Base-by-base conservation (phyloP, 2,329 filamentous ascomycete genomes). In the Onygenales sp. region DNA sequence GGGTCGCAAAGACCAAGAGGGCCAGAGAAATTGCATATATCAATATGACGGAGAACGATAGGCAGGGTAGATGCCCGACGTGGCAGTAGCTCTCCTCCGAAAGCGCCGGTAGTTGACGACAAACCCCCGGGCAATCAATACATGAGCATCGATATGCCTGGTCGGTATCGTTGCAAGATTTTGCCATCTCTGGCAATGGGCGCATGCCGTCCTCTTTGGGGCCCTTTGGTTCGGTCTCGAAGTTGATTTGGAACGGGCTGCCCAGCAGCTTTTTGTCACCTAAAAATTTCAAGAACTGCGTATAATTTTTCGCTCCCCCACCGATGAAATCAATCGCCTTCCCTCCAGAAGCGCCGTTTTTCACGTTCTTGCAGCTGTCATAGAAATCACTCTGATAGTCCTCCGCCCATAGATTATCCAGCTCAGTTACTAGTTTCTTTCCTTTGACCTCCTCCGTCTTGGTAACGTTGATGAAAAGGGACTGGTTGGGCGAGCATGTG, bases 161-260 rank as follows among this genome's bases (percentile, higher is more conserved):
- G 61, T 97, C 89, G 39, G 87, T 82, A 60, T 92, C 90, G 67
- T 96, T 95, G 77, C 93, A 98, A 53, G 85, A 84, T 70, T 93
- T 92, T 0, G 90, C 81, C 51, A 75, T 81, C 72, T 90, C 86
- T 36, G 86, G 73, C 59, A 85, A 75, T 0, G 89, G 76, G 8
- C 78, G 67, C 86, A 97, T 94, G n/a, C 74, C 77, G 0, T 82
- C 78, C 48, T 88, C 82, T 9, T 77, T 69, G 58, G 84, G 82
- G 7, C 79, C 69, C 69, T 74, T 55, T 69, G 81, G 59, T 71
- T 74, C 8, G 82, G 92, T 72, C 46, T 63, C 60, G 63, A 93
- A 98, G 75, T 98, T 94, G 74, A 98, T 96, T 74, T 98, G 93
- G 70, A 98, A 98, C 0, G 93, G 93, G 54, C 92, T 97, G 3